These are phyloP conservation scores for Stephania yunnanensis DNA, from an alignment of 164 flowering plant genomes.

Conservation along the genomic window DNA sequence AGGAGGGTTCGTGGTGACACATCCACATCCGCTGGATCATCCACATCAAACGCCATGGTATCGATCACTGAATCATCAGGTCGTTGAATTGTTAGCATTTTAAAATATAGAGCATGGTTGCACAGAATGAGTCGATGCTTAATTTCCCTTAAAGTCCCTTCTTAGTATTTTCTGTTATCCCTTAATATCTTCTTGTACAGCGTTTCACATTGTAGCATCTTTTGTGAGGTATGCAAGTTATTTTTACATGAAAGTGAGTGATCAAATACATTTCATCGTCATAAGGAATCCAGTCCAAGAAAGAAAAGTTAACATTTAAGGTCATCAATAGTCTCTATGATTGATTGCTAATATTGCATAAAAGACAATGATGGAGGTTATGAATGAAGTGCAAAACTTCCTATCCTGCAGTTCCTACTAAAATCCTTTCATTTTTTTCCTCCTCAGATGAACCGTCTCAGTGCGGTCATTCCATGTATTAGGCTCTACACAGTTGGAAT, in stretches of 20 bases:
- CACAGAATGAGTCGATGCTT: neutral
- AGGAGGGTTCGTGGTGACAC: conserved; percentile 15
- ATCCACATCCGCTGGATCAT: conserved; percentile 19
- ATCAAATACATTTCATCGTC: neutral
- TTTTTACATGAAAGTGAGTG: neutral
- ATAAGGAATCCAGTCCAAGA: neutral
- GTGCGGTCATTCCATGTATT: neutral
- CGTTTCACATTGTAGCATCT: too few species aligned
- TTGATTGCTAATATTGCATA: neutral
- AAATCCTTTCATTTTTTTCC: neutral
- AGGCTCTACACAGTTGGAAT: neutral
- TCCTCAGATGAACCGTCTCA: neutral
- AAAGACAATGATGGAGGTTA: neutral
- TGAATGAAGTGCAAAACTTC: neutral
- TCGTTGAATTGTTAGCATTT: conserved; percentile 19
- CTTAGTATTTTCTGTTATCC: too few species aligned
- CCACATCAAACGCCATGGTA: conserved; percentile 34
- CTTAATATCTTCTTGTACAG: too few species aligned
- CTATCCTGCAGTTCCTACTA: neutral
- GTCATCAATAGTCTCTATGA: neutral
- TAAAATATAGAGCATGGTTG: neutral
- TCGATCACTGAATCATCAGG: conserved; percentile 18
- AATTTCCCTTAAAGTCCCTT: neutral
- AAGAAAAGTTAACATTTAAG: neutral
- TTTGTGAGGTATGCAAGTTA: too few species aligned